Conservation (phyloP, 176 grass and related monocot genomes). For the Sorghum bicolor region Sorghum_bicolor_NCBIv3 NC_012870.2:71240001-71240500, state of each 20-base stretch:
- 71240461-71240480: not conserved
- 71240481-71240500: not conserved
- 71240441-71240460: not conserved
- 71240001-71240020: not conserved
- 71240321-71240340: not conserved
- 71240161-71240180: not conserved
- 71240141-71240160: not conserved
- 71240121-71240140: not conserved
- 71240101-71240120: not conserved
- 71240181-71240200: not conserved
- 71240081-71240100: not conserved
- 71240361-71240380: not conserved
- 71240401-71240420: not conserved
- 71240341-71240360: not conserved
- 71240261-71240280: not conserved
- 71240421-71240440: not conserved
- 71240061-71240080: slow-evolving; percentile 2
- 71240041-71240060: not conserved
- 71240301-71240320: not conserved
- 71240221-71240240: not conserved
- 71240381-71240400: not conserved
- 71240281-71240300: not conserved
- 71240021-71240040: not conserved
- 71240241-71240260: not conserved
- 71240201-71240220: not conserved